A percentile compares a stretch with the other conserved stretches of the same genome.
These are phyloP conservation scores for Scolecobasidium constrictum DNA, from an alignment of 2,329 filamentous ascomycete genomes.

Conservation along the genomic window DNA sequence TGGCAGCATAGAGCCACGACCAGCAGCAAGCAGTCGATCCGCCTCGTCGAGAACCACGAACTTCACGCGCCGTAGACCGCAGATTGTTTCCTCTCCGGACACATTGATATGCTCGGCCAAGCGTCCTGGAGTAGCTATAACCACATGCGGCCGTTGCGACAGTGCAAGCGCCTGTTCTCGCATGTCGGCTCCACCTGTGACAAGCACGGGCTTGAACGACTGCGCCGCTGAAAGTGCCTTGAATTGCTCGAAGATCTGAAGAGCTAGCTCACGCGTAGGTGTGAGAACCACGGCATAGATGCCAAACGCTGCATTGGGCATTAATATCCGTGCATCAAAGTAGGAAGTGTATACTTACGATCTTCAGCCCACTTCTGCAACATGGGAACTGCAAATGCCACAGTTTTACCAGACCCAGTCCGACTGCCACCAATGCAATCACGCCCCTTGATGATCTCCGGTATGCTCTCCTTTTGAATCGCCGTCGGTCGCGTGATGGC, in stretches of 20 bases:
- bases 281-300: constrained; percentile 87
- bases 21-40: constrained; percentile 69
- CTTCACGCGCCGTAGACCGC: constrained; percentile 64
- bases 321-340: background rate
- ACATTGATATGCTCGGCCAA: constrained; percentile 87
- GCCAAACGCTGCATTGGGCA: constrained; percentile 46
- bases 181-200: constrained; percentile 92
- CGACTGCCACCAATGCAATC: constrained; percentile 93
- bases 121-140: constrained; percentile 88
- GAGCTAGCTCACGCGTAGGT: constrained; percentile 79
- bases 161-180: constrained; percentile 77
- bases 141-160: constrained; percentile 71
- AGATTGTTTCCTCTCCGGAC: constrained; percentile 83
- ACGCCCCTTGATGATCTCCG: constrained; percentile 78
- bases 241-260: constrained; percentile 95
- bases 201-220: constrained; percentile 74
- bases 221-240: constrained; percentile 84
- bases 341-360: constrained; percentile 38
- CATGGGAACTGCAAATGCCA: constrained; percentile 90
- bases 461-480: constrained; percentile 89
- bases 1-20: constrained; percentile 80
- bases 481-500: constrained; percentile 82
- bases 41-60: constrained; percentile 95
- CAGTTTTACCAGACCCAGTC: constrained; percentile 94
- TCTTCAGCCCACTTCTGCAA: constrained; percentile 89